These are phyloP conservation scores for Lentinula detonsa DNA, from an alignment of 768 basidiomycete species.

Conservation along the genomic window DNA sequence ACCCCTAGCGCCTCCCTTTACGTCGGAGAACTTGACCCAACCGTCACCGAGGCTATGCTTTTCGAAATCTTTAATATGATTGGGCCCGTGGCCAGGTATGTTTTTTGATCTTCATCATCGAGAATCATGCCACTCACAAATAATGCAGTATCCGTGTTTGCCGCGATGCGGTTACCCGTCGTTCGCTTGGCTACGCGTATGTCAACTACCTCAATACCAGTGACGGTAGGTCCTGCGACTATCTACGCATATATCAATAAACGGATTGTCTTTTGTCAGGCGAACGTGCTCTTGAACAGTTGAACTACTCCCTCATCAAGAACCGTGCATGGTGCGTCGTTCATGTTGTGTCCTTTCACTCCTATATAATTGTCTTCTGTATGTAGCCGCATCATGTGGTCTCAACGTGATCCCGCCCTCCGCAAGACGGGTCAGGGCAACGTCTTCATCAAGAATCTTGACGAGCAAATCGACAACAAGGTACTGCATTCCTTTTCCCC, in stretches of 20 bases:
- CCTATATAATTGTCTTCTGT: constrained; percentile 11
- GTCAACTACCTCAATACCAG: constrained; percentile 96
- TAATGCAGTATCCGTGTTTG: constrained; percentile 89
- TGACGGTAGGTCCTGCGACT: constrained; percentile 60
- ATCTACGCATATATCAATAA: background rate
- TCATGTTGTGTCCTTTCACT: background rate
- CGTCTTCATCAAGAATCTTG: constrained; percentile 99
- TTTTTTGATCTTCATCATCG: constrained; percentile 7
- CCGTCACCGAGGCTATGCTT: constrained; percentile 98
- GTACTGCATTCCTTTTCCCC: constrained; percentile 22
- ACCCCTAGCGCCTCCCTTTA: constrained; percentile 92
- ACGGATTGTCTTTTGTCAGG: constrained; percentile 36
- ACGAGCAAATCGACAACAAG: constrained; percentile 97
- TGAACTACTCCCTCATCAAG: constrained; percentile 99
- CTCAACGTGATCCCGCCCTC: constrained; percentile 98
- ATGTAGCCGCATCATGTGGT: constrained; percentile 98
- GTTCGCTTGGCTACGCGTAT: constrained; percentile 98
- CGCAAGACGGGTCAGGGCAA: constrained; percentile 99
- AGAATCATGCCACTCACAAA: constrained; percentile 7
- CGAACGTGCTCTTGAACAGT: constrained; percentile 96
- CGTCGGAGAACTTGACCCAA: constrained; percentile 97
- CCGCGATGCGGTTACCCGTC: constrained; percentile 98
- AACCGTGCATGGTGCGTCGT: constrained; percentile 82
- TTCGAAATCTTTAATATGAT: constrained; percentile 99
- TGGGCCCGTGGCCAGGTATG: constrained; percentile 94